A percentile compares a stretch with the other conserved stretches of the same genome.
Evolutionary conservation across 169 alveolate genomes (phyloP).

Genomic region (Plasmodium gaboni): DNA sequence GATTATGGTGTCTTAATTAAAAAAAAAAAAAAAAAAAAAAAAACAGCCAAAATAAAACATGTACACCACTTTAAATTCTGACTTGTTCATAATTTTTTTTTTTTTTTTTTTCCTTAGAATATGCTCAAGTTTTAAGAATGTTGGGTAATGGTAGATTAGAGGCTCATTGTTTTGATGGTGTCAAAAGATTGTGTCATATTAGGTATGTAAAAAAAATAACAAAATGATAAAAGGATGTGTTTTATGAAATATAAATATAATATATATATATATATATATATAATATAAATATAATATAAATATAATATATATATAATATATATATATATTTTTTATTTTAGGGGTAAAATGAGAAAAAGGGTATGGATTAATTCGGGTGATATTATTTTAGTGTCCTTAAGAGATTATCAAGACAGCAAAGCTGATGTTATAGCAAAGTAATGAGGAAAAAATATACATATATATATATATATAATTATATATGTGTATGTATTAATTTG

Average conservation of each 20-base stretch:
- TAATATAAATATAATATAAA: too few relatives aligned
- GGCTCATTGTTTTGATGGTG: slow-evolving; percentile 98
- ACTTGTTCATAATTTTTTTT: background rate
- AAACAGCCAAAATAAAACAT: background rate
- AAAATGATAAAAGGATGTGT: background rate
- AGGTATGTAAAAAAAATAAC: slow-evolving; percentile 80
- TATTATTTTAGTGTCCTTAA: slow-evolving; percentile 94
- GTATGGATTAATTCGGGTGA: slow-evolving; percentile 99
- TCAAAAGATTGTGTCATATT: slow-evolving; percentile 96
- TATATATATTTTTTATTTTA: slow-evolving; percentile 3
- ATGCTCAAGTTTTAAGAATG: slow-evolving; percentile 97
- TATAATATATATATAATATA: background rate
- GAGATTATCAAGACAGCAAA: slow-evolving; percentile 98
- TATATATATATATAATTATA: background rate
- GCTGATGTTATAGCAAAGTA: slow-evolving; percentile 98
- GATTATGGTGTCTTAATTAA: too few relatives aligned
- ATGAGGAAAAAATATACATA: background rate
- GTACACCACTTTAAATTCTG: background rate
- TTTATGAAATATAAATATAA: background rate
- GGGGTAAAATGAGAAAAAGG: slow-evolving; percentile 98
- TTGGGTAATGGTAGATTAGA: slow-evolving; percentile 99
- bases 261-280: background rate
- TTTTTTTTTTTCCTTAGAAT: slow-evolving; percentile 84
- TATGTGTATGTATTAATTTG: background rate
- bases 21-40: too few relatives aligned